Conservation (phyloP, 73 alveolate genomes). For the Paramecium primaurelia region DNA sequence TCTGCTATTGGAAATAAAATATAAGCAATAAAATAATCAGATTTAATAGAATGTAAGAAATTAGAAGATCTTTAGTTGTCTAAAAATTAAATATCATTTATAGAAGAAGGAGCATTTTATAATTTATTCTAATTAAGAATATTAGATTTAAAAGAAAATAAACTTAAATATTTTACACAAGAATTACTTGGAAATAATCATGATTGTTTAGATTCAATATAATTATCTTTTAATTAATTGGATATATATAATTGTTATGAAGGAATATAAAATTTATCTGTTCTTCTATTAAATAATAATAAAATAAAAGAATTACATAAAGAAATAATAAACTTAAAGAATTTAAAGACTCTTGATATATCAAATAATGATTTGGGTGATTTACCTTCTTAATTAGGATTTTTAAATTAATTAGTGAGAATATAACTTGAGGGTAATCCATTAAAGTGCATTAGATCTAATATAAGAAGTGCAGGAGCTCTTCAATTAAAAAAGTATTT, state of each 20-base stretch:
- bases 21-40: neutral
- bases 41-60: neutral
- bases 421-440: constrained; percentile 96
- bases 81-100: constrained; percentile 36
- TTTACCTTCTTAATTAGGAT: constrained; percentile 85
- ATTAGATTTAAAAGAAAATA: constrained; percentile 52
- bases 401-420: constrained; percentile 85
- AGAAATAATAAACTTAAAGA: constrained; percentile 36
- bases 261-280: constrained; percentile 40
- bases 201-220: constrained; percentile 20
- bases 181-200: constrained; percentile 5
- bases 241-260: constrained; percentile 11
- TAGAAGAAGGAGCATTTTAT: constrained; percentile 35
- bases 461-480: constrained; percentile 92
- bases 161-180: constrained; percentile 1
- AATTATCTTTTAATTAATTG: constrained; percentile 35
- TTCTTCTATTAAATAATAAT: constrained; percentile 27
- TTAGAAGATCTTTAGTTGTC: constrained; percentile 44
- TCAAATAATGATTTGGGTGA: constrained; percentile 91
- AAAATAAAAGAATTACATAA: constrained; percentile 38
- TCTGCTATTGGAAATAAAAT: neutral
- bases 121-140: neutral
- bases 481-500: constrained; percentile 88
- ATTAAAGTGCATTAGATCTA: constrained; percentile 85
- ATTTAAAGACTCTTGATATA: constrained; percentile 87